Percentiles rank a stretch among this genome's conserved stretches.
Conservation (phyloP, 371 early-diverging fungal genomes). For the Mucor velutinosus region DNA sequence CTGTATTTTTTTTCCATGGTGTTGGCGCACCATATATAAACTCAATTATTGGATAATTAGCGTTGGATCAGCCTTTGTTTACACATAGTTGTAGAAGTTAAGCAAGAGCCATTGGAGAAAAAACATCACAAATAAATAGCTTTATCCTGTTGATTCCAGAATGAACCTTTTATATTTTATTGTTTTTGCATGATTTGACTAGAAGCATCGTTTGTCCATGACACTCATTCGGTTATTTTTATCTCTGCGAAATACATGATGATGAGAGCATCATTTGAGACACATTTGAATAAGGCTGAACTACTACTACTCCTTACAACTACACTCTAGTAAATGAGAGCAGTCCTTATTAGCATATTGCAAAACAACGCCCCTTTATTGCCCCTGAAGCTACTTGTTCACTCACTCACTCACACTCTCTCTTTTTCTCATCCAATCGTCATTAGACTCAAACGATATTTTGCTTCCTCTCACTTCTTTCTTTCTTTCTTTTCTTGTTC, state of each 20-base stretch:
- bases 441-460: neutral
- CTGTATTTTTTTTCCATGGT: neutral
- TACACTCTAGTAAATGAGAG: neutral
- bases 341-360: neutral
- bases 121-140: neutral
- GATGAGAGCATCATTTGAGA: neutral
- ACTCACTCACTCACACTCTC: neutral
- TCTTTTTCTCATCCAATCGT: neutral
- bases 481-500: constrained; percentile 1
- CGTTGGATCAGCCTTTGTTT: neutral
- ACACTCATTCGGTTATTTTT: neutral
- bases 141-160: constrained; percentile 8
- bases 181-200: neutral
- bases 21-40: neutral
- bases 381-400: neutral
- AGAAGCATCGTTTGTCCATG: neutral
- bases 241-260: neutral
- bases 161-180: constrained; percentile 4
- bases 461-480: constrained; percentile 1
- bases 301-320: neutral
- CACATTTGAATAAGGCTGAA: neutral
- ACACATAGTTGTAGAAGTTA: too few relatives aligned
- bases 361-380: neutral
- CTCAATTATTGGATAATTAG: neutral
- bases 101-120: neutral